phyloP scores from a whole-genome alignment of 129 eudicot species.

The Chrysanthemum lavandulifolium region DNA sequence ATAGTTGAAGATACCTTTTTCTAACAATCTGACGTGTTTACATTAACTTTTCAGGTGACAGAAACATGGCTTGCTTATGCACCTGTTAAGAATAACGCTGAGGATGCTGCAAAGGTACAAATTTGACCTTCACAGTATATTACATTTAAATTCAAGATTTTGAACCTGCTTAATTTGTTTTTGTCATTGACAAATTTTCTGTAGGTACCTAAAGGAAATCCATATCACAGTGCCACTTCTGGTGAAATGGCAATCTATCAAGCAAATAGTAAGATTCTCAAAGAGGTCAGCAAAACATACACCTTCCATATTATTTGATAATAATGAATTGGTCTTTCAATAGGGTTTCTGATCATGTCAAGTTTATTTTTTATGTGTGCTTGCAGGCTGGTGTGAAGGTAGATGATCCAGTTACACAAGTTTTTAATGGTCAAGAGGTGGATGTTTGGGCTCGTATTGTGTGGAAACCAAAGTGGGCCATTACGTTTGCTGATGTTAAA shows the following conservation, averaged over 20 bases:
- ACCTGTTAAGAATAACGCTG: constrained; percentile 96
- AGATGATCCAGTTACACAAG: constrained; percentile 60
- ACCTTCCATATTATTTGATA: not conserved
- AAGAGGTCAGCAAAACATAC: constrained; percentile 44
- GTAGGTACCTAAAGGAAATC: constrained; percentile 77
- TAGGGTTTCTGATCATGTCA: not conserved
- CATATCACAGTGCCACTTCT: constrained; percentile 95
- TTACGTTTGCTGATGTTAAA: constrained; percentile 72
- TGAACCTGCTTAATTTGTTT: too few relatives aligned
- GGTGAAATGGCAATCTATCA: constrained; percentile 86
- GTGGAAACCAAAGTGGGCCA: constrained; percentile 94
- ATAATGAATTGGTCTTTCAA: too few relatives aligned
- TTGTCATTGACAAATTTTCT: too few relatives aligned
- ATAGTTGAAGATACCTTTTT: not conserved
- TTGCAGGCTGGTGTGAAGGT: constrained; percentile 76
- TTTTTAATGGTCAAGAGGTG: constrained; percentile 89
- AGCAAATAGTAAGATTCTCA: constrained; percentile 70
- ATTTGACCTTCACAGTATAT: too few relatives aligned
- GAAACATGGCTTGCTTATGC: constrained; percentile 98
- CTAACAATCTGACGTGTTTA: not conserved
- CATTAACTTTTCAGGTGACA: constrained; percentile 47
- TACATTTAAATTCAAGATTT: too few relatives aligned
- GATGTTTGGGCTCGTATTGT: constrained; percentile 82
- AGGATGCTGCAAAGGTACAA: constrained; percentile 87
- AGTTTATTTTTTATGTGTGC: constrained; percentile 1